phyloP scores from a whole-genome alignment of 345 rosid species.

The Melaleuca alternifolia region DNA sequence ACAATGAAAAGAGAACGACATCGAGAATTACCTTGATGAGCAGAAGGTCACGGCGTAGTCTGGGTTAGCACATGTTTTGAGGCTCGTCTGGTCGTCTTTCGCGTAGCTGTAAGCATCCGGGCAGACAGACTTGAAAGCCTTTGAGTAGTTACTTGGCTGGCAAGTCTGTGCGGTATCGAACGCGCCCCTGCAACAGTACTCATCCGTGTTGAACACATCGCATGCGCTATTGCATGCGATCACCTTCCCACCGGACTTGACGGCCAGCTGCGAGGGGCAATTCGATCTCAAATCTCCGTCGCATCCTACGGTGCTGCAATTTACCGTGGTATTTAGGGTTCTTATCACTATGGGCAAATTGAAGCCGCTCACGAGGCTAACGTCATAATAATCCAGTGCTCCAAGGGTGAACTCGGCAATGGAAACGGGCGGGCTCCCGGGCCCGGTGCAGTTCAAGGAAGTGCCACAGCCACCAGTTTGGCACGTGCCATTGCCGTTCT shows the following conservation, averaged over 20 bases:
- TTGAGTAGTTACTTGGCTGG: slow-evolving; percentile 41
- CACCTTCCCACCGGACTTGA: slow-evolving; percentile 25
- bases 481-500: slow-evolving; percentile 26
- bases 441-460: slow-evolving; percentile 28
- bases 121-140: slow-evolving; percentile 42
- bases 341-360: slow-evolving; percentile 34
- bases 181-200: slow-evolving; percentile 48
- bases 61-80: slow-evolving; percentile 37
- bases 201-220: slow-evolving; percentile 33
- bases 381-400: slow-evolving; percentile 31
- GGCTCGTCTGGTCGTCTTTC: slow-evolving; percentile 31
- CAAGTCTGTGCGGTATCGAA: slow-evolving; percentile 25
- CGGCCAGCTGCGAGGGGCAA: slow-evolving; percentile 33
- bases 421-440: slow-evolving; percentile 41
- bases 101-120: slow-evolving; percentile 62
- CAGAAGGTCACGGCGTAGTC: slow-evolving; percentile 46
- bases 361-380: slow-evolving; percentile 63
- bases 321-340: slow-evolving; percentile 32
- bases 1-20: neutral
- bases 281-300: slow-evolving; percentile 34
- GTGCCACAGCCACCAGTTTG: slow-evolving; percentile 47
- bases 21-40: slow-evolving; percentile 28
- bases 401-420: slow-evolving; percentile 46
- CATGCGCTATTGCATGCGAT: slow-evolving; percentile 56
- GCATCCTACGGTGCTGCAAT: slow-evolving; percentile 47